phyloP scores from a whole-genome alignment of 495 filamentous ascomycete species.

The Tuber brumale region DNA sequence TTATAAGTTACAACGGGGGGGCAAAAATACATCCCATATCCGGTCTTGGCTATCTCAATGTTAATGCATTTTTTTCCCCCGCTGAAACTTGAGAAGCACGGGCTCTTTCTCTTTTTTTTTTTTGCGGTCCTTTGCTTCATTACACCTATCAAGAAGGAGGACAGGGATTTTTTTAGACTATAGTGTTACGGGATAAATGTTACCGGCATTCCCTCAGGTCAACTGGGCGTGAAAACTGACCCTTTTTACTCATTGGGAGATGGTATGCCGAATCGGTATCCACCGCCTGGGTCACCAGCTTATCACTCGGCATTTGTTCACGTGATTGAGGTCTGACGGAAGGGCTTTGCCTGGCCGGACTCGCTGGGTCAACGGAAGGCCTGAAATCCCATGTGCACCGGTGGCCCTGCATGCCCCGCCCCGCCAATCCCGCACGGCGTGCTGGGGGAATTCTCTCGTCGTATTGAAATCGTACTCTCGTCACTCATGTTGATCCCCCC shows the following conservation, averaged over 20 bases:
- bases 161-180: background rate
- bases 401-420: background rate
- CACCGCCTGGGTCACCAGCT: background rate
- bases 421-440: background rate
- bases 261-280: background rate
- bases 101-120: background rate
- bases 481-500: background rate
- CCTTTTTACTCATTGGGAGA: background rate
- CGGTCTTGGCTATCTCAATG: background rate
- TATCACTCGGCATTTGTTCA: background rate
- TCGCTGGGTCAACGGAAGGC: background rate
- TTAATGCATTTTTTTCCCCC: background rate
- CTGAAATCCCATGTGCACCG: background rate
- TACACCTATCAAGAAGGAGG: background rate
- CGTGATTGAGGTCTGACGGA: background rate
- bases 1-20: background rate
- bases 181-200: background rate
- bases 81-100: background rate
- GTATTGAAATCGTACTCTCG: background rate
- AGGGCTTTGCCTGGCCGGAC: background rate
- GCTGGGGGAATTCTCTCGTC: background rate
- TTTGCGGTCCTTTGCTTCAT: background rate
- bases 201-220: background rate
- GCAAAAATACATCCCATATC: background rate
- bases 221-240: background rate